Evolutionary conservation across 2,329 filamentous ascomycete genomes (phyloP).

Genomic region (Neopestalotiopsis clavispora): DNA sequence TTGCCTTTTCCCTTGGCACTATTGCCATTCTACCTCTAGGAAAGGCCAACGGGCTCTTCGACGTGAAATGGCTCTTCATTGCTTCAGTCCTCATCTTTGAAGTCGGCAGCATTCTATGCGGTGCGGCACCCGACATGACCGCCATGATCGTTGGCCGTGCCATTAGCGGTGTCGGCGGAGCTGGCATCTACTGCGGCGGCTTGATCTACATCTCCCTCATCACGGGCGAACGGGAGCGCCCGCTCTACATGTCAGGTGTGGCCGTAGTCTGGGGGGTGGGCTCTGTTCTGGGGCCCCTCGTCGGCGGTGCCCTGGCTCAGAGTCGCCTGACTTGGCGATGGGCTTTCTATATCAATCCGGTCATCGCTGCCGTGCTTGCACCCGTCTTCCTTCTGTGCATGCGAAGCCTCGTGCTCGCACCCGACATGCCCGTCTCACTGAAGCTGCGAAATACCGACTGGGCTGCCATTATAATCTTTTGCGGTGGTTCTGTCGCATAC

Average conservation of each 20-base stretch:
- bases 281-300: constrained; percentile 13
- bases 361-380: constrained; percentile 43
- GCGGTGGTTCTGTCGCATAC: constrained; percentile 41
- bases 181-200: constrained; percentile 43
- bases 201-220: constrained; percentile 25
- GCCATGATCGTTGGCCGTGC: constrained; percentile 51
- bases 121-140: constrained; percentile 46
- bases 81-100: constrained; percentile 25
- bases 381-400: constrained; percentile 35
- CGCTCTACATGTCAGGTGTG: constrained; percentile 4
- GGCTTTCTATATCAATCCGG: constrained; percentile 58
- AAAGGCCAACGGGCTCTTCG: constrained; percentile 46
- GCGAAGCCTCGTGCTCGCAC: constrained; percentile 24
- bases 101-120: constrained; percentile 41
- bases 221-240: neutral
- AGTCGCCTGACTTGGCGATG: constrained; percentile 18
- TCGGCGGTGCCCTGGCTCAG: constrained; percentile 14
- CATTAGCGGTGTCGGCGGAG: constrained; percentile 46
- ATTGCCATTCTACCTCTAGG: constrained; percentile 36
- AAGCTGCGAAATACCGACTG: constrained; percentile 46
- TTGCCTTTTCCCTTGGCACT: constrained; percentile 45
- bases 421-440: constrained; percentile 23
- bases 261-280: constrained; percentile 10
- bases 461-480: constrained; percentile 46
- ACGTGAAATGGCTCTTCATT: constrained; percentile 46